These are phyloP conservation scores for Pistacia vera DNA, from an alignment of 345 rosid genomes.

Conservation along the genomic window DNA sequence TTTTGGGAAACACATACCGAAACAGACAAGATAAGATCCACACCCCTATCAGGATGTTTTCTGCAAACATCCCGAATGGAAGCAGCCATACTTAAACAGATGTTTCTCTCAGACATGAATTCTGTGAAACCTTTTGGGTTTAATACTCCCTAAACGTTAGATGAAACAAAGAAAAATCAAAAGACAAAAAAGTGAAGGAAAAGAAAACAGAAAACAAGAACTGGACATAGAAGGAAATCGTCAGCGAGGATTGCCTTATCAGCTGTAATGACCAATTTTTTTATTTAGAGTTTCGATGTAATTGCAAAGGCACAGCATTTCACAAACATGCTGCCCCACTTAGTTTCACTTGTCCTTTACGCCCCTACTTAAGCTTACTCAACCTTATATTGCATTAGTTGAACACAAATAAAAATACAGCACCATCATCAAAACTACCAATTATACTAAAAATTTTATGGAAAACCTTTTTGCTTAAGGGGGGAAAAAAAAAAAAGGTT, in stretches of 20 bases:
- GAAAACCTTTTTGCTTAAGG: background rate
- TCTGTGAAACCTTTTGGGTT: constrained; percentile 61
- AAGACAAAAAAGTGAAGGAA: constrained; percentile 9
- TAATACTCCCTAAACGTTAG: constrained; percentile 56
- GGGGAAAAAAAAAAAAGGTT: background rate
- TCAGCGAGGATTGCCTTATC: background rate
- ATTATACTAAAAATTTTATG: background rate
- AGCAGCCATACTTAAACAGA: constrained; percentile 79
- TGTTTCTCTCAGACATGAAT: constrained; percentile 57
- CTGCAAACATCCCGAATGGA: constrained; percentile 79
- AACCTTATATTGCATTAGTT: background rate
- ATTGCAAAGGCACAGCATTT: background rate
- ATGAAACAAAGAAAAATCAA: constrained; percentile 20
- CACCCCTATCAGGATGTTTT: constrained; percentile 94
- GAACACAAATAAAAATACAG: background rate
- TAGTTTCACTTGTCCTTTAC: background rate
- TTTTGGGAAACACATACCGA: constrained; percentile 57
- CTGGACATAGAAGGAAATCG: background rate
- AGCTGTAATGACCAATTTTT: background rate
- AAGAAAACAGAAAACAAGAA: constrained; percentile 1
- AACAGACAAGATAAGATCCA: constrained; percentile 92
- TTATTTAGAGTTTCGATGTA: background rate
- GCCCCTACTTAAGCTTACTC: background rate
- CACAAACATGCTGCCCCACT: constrained; percentile 5
- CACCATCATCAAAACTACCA: background rate